Percentiles rank a stretch among this genome's conserved stretches.
Conservation (phyloP, 495 filamentous ascomycete genomes). For the Acidomyces sp. region DNA sequence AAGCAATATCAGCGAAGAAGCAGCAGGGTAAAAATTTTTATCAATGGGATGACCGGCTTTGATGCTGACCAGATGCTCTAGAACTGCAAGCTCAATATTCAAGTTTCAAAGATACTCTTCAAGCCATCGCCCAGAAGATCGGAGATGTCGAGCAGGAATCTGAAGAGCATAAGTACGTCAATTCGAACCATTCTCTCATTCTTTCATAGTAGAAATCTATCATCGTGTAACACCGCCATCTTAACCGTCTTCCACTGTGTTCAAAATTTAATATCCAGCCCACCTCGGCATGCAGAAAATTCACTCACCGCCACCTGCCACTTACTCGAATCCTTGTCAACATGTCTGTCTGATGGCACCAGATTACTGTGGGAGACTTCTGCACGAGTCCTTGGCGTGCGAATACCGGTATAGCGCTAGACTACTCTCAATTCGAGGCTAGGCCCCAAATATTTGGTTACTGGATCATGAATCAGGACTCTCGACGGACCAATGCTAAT, state of each 20-base stretch:
- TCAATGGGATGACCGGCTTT: too few relatives aligned
- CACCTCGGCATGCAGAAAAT: conserved; percentile 8
- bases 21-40: conserved; percentile 57
- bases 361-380: too few relatives aligned
- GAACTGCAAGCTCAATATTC: conserved; percentile 89
- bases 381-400: too few relatives aligned
- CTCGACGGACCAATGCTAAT: not conserved
- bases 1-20: conserved; percentile 28
- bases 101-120: conserved; percentile 90
- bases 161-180: conserved; percentile 89
- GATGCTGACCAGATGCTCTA: conserved; percentile 27
- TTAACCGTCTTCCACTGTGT: not conserved
- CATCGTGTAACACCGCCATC: conserved; percentile 17
- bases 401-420: too few relatives aligned
- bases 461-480: too few relatives aligned
- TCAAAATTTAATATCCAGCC: not conserved
- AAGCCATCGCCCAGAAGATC: conserved; percentile 88
- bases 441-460: too few relatives aligned
- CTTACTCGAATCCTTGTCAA: not conserved
- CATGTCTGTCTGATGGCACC: not conserved
- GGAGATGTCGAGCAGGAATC: conserved; percentile 93
- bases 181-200: too few relatives aligned
- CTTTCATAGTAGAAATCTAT: too few relatives aligned
- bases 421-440: too few relatives aligned
- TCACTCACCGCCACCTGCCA: conserved; percentile 16